Evolutionary conservation across 202 grass and related monocot genomes (phyloP), one percentile per base, ranked within the genome.

Genomic region (Musa balbisiana): DNA sequence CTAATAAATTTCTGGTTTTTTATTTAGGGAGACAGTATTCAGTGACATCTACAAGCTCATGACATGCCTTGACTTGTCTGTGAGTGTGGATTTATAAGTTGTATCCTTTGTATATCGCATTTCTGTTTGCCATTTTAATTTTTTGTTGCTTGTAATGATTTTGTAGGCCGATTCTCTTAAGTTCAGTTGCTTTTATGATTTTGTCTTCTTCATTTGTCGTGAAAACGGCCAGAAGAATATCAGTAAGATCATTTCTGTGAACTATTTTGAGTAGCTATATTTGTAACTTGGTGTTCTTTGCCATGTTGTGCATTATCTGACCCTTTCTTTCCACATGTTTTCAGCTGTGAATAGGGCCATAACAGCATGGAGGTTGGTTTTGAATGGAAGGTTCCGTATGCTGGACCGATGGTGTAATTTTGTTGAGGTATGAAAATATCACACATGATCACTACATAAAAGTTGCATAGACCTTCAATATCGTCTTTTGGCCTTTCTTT

Each of bases 191-290:
- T 94, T 98, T 74, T 98, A 98, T 51, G 85, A 92, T 76, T 98
- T 98, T 87, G 89, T 90, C 83, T 98, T 98, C 85, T 98, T 98
- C 83, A 82, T 94, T 78, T 90, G 87, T 82, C 91, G 91, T 81
- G 87, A 92, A 90, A 88, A 88, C 80, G 85, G 91, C 58, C 91
- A 98, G 73, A 98, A 94, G 85, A 98, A 78, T 77, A 92, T 98
- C 23, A 76, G 95, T 98, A 94, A 98, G 88, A 80, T 79, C 79
- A 19, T 63, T 50, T 86, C 17, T 79, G 11, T 55, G 19, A 29
- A 69, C 33, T 63, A 25, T 72, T 73, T 24, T 22, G 49, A 72
- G 17, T 64, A 66, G n/a, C 64, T 79, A 19, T 75, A 56, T 67
- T 55, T 71, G 26, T 75, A 43, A 43, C 33, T 43, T 43, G 33